These are phyloP conservation scores for Tolypocladium sp. DNA, from an alignment of 2,329 filamentous ascomycete genomes.

Conservation along the genomic window DNA sequence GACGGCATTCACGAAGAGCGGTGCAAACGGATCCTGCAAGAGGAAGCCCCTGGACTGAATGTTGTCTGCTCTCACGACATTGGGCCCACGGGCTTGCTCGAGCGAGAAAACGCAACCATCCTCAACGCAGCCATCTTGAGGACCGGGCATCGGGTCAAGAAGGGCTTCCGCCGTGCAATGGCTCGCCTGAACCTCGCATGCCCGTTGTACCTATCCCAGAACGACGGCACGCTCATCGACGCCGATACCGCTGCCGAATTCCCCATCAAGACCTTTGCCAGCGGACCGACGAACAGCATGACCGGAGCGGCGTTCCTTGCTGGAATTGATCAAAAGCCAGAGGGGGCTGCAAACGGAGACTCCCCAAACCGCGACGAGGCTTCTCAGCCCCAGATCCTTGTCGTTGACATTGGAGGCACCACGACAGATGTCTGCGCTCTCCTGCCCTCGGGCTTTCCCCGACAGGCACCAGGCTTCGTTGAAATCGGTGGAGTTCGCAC, in stretches of 20 bases:
- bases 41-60: constrained; percentile 22
- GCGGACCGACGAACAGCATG: constrained; percentile 45
- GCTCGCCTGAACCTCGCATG: constrained; percentile 28
- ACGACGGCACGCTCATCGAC: constrained; percentile 43
- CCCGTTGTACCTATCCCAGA: constrained; percentile 40
- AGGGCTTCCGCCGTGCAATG: constrained; percentile 37
- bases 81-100: constrained; percentile 32
- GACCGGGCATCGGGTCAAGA: constrained; percentile 36
- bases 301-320: constrained; percentile 44
- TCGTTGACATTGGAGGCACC: constrained; percentile 52
- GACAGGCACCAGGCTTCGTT: constrained; percentile 48
- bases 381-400: constrained; percentile 26
- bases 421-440: constrained; percentile 52
- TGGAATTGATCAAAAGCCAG: constrained; percentile 25
- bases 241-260: constrained; percentile 35
- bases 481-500: constrained; percentile 50
- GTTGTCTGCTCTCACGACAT: constrained; percentile 35
- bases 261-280: constrained; percentile 44
- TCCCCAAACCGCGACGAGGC: not conserved
- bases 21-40: constrained; percentile 25
- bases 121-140: constrained; percentile 42
- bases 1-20: constrained; percentile 28
- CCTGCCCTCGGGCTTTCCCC: constrained; percentile 48
- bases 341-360: not conserved
- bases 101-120: constrained; percentile 44